Evolutionary conservation across 805 yeast species (phyloP), one percentile per base, ranked within the genome.

Genomic region (Wickerhamiella cacticola): DNA sequence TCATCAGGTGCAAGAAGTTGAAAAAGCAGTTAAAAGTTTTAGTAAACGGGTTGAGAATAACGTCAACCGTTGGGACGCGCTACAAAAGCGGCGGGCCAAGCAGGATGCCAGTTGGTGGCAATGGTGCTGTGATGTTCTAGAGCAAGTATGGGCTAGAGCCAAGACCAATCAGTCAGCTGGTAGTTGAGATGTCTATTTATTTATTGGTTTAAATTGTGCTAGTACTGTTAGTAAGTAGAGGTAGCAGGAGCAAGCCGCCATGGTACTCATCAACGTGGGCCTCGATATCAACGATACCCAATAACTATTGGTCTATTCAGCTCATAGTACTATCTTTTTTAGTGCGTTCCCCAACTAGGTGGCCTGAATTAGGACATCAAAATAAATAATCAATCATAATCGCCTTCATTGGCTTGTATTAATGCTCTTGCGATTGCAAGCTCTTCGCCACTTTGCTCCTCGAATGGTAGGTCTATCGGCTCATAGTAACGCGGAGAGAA

Each of bases 341-440:
- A n/a, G n/a, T n/a, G n/a, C n/a, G n/a, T n/a, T n/a, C n/a, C n/a
- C n/a, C n/a, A n/a, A n/a, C n/a, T 25, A 25, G 10, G 10, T 25
- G 10, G 10, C 7, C 28, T 25, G 7, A 25, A 25, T 25, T 10
- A 25, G 28, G 35, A 6, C 13, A 35, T 23, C 19, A 5, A 22
- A 39, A 5, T 23, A 6, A 18, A n/a, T 6, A 18, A 22, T 24
- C 31, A 24, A 7, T 24, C 42, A 24, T 15, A 15, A 9, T 22
- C 42, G 42, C 42, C 15, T n/a, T 39, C 76, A 53, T 71, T 75
- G 0, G 81, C 79, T 51, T 76, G 80, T 43, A 78, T 76, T 55
- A 78, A 63, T 0, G 82, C 84, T 38, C 80, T 65, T 1, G 84
- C 83, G 54, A 78, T 79, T 41, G 76, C 81, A 33, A 78, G 74